phyloP scores from a whole-genome alignment of 1,284 basidiomycete genomes.

The Coniferiporia sulphurascens region DNA sequence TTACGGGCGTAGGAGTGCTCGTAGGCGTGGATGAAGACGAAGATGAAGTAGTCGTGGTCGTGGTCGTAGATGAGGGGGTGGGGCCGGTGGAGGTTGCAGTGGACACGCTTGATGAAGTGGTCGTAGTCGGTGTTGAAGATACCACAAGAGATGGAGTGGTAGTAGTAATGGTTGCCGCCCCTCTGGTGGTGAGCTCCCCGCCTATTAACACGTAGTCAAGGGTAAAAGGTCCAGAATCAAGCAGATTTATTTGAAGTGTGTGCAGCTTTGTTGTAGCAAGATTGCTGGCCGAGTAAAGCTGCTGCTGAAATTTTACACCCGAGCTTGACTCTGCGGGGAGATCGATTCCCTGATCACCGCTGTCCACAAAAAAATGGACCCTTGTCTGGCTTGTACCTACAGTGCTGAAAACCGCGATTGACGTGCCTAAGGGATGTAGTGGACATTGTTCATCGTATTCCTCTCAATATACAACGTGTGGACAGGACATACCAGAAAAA shows the following conservation, averaged over 20 bases:
- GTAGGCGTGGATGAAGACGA: not conserved
- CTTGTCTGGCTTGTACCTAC: conserved; percentile 11
- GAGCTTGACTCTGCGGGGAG: not conserved
- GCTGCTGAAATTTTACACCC: conserved; percentile 5
- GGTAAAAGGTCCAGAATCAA: conserved; percentile 17
- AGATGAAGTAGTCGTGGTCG: not conserved
- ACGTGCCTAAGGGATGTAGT: conserved; percentile 3
- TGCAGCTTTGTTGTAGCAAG: conserved; percentile 12
- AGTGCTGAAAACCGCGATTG: conserved; percentile 15
- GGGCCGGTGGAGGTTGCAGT: too few species aligned
- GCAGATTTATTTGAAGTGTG: conserved; percentile 13
- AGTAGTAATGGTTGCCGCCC: too few species aligned
- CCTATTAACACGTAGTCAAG: conserved; percentile 16
- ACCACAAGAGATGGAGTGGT: too few species aligned
- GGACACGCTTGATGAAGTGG: too few species aligned
- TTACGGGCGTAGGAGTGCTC: not conserved
- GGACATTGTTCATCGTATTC: too few species aligned
- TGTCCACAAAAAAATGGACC: conserved; percentile 14
- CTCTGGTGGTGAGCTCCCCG: too few species aligned
- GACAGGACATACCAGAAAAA: conserved; percentile 11
- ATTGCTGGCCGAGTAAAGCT: conserved; percentile 8
- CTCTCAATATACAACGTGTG: not conserved
- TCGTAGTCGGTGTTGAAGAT: too few species aligned
- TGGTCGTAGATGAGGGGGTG: not conserved
- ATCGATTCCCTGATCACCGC: not conserved